These are phyloP conservation scores for Tolypocladium pustulatum DNA, from an alignment of 2,329 filamentous ascomycete genomes.

Conservation along the genomic window DNA sequence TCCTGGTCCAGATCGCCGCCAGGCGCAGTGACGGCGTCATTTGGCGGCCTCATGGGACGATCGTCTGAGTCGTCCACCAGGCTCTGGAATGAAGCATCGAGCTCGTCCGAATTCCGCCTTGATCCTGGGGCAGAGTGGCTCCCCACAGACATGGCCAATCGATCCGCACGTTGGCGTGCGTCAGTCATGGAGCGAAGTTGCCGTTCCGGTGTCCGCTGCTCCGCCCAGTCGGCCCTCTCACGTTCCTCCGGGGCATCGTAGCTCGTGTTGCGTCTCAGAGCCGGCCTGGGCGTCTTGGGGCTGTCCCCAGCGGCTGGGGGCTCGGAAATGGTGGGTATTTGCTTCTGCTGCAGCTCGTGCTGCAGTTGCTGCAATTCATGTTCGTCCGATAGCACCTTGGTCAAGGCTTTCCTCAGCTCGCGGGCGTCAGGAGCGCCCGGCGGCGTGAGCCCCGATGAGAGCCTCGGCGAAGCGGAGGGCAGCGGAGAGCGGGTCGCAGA, in stretches of 20 bases:
- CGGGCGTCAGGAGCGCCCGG: constrained; percentile 25
- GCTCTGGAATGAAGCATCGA: constrained; percentile 20
- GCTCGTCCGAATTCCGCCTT: constrained; percentile 22
- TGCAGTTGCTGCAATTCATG: constrained; percentile 10
- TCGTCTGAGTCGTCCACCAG: constrained; percentile 20
- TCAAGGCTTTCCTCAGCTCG: constrained; percentile 26
- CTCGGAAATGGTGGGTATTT: neutral
- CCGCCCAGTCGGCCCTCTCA: constrained; percentile 27
- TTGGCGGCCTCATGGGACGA: constrained; percentile 5
- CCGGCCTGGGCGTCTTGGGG: constrained; percentile 21
- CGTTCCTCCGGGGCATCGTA: constrained; percentile 29
- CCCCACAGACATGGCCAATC: constrained; percentile 27
- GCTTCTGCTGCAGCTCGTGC: neutral
- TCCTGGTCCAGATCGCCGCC: constrained; percentile 1
- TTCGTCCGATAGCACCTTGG: constrained; percentile 25
- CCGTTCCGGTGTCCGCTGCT: constrained; percentile 23
- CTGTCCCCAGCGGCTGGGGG: constrained; percentile 1
- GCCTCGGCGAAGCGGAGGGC: constrained; percentile 1
- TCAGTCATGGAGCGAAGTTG: constrained; percentile 28
- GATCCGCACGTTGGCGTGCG: constrained; percentile 27
- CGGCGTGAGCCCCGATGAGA: constrained; percentile 12
- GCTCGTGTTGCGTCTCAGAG: constrained; percentile 31
- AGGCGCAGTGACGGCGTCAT: constrained; percentile 9
- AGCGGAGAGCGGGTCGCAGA: constrained; percentile 1
- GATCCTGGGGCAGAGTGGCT: constrained; percentile 26